Evolutionary conservation across 2,329 filamentous ascomycete species (phyloP), one percentile per base, ranked within the genome.

Genomic region (Phyllosticta citriasiana): DNA sequence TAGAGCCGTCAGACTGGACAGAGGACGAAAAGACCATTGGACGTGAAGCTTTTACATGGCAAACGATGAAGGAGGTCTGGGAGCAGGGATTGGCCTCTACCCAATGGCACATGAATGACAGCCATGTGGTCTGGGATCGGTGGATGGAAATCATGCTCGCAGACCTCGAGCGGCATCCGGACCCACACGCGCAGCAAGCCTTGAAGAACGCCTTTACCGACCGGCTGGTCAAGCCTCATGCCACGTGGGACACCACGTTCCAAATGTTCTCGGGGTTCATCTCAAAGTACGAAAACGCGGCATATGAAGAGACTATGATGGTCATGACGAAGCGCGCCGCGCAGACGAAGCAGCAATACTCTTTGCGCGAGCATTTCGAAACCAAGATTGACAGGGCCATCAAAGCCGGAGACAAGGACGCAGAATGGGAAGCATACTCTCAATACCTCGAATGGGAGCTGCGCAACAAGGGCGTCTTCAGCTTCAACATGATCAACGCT

Each of bases 391-490:
- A 80, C 59, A 79, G 81, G 63, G 86, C 87, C 6, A 72, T 76
- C 16, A 78, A 84, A 59, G 74, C 80, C 7, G 80, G 78, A 61
- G 82, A 89, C 66, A 71, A 76, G 27, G 80, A 83, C 10, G 78
- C 78, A 3, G 79, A 88, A 62, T 83, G 82, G 72, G 72, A 73
- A 22, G 74, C 78, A 3, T 82, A 82, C 64, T 74, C 73, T 4
- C 83, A 88, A 60, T 99, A 99, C 68, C 78, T 97, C 19, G 86
- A 89, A 59, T 97, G 90, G 88, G 94, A 99, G 77, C 82, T 87
- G 68, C 78, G 81, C 66, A 82, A 82, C 64, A 85, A 80, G 67
- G 74, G 77, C 12, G 71, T 78, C 19, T 80, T 79, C 67, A 80
- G 79, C 65, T 77, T 81, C 66, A 72, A 80, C 25, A 72, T 86